Evolutionary conservation across 768 basidiomycete genomes (phyloP), one percentile per base, ranked within the genome.

Genomic region (Suillus sp.): DNA sequence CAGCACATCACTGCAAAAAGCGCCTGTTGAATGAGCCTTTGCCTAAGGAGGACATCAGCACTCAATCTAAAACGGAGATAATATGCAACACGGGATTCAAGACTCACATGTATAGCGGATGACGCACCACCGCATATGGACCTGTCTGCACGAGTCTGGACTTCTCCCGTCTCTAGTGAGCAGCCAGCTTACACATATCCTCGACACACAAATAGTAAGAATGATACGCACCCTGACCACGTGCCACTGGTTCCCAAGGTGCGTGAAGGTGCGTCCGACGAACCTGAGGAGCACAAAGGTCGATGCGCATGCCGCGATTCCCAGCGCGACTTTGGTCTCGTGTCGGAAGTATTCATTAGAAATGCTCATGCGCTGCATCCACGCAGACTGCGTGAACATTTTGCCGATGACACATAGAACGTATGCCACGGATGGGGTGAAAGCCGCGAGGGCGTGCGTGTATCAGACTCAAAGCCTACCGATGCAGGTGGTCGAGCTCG

Each of bases 81-180:
- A 25, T n/a, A n/a, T 7, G 25, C 5, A 25, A 48, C 59, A 20
- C 5, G 47, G 11, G 27, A 67, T 71, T 60, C 61, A 77, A n/a
- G 25, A 67, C 74, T 60, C 61, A 77, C 77, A 64, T 70, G 61
- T 78, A 79, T 11, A 64, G 62, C 8, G 78, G 78, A 57, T 79
- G 78, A 47, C 78, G 78, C 43, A 79, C 72, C 42, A 76, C 48
- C 7, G 73, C 63, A 63, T 78, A 79, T 3, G 78, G 78, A 3
- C 78, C 78, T 10, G 65, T 69, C 42, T 69, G 66, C 7, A 71
- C 68, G 60, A 75, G 11, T 38, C 64, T 71, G 0, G 71, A 66
- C 60, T 77, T 79, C 64, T 73, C 77, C 40, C 72, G 59, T 56
- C 66, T 35, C 75, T 75, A 6, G 6, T 13, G 22, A 42, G 22